These are phyloP conservation scores for Fusarium albidum DNA, from an alignment of 2,329 filamentous ascomycete species.

Conservation along the genomic window DNA sequence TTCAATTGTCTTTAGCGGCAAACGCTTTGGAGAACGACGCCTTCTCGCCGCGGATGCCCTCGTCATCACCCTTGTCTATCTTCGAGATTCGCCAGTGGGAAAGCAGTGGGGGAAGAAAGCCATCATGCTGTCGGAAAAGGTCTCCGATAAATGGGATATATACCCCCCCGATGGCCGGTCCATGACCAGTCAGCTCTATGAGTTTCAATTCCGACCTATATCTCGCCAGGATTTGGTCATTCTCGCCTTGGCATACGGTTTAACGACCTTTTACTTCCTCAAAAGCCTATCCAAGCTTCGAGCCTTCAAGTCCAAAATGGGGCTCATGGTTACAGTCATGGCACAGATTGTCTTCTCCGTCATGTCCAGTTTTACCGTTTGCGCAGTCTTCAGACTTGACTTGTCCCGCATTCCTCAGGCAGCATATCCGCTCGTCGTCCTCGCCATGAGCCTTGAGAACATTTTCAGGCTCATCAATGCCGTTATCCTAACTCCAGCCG, in stretches of 20 bases:
- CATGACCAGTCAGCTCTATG: constrained; percentile 69
- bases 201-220: constrained; percentile 81
- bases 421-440: constrained; percentile 78
- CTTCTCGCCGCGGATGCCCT: constrained; percentile 79
- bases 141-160: constrained; percentile 67
- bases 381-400: constrained; percentile 78
- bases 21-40: constrained; percentile 72
- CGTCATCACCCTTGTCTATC: constrained; percentile 79
- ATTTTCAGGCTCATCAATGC: constrained; percentile 81
- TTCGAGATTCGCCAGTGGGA: constrained; percentile 69
- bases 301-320: constrained; percentile 78
- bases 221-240: constrained; percentile 71
- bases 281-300: constrained; percentile 73
- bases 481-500: constrained; percentile 74
- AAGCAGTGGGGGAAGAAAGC: constrained; percentile 71
- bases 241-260: constrained; percentile 70
- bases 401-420: constrained; percentile 77
- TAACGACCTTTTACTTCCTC: constrained; percentile 71
- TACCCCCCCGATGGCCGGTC: constrained; percentile 68
- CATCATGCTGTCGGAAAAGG: constrained; percentile 57
- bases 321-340: constrained; percentile 74
- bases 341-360: constrained; percentile 76
- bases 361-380: constrained; percentile 81
- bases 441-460: constrained; percentile 80
- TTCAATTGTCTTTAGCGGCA: constrained; percentile 84